phyloP scores from a whole-genome alignment of 1,139 yeast species.

The Debaryomyces psychrophilus region DNA sequence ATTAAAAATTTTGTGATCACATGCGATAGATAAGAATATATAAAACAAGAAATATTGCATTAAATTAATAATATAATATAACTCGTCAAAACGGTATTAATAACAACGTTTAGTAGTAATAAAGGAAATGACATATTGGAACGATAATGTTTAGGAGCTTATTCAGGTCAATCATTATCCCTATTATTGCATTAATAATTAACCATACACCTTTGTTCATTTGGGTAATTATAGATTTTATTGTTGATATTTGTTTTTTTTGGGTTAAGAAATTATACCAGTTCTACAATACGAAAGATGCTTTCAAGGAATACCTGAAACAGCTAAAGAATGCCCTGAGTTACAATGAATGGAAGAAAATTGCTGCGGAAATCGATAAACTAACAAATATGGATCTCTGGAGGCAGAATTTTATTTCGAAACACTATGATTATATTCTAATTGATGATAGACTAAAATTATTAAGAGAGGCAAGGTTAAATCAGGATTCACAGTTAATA shows the following conservation, averaged over 20 bases:
- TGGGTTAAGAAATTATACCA: constrained; percentile 54
- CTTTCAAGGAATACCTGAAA: constrained; percentile 42
- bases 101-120: neutral
- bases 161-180: constrained; percentile 3
- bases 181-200: constrained; percentile 18
- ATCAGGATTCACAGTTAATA: constrained; percentile 59
- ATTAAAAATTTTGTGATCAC: constrained; percentile 1
- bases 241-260: constrained; percentile 60
- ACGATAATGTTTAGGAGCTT: neutral
- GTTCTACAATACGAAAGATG: constrained; percentile 43
- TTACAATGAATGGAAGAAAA: constrained; percentile 63
- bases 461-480: constrained; percentile 62
- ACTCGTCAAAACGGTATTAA: too few species aligned
- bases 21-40: constrained; percentile 5
- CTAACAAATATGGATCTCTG: constrained; percentile 73
- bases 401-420: constrained; percentile 85
- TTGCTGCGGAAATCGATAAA: constrained; percentile 63
- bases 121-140: neutral
- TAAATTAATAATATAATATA: too few species aligned
- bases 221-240: constrained; percentile 63
- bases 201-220: constrained; percentile 62
- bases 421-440: constrained; percentile 80
- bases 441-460: constrained; percentile 73
- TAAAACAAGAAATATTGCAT: too few species aligned
- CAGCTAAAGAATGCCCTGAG: constrained; percentile 46